phyloP scores from a whole-genome alignment of 2,329 filamentous ascomycete genomes.

The Sporothrix schenckii region DNA sequence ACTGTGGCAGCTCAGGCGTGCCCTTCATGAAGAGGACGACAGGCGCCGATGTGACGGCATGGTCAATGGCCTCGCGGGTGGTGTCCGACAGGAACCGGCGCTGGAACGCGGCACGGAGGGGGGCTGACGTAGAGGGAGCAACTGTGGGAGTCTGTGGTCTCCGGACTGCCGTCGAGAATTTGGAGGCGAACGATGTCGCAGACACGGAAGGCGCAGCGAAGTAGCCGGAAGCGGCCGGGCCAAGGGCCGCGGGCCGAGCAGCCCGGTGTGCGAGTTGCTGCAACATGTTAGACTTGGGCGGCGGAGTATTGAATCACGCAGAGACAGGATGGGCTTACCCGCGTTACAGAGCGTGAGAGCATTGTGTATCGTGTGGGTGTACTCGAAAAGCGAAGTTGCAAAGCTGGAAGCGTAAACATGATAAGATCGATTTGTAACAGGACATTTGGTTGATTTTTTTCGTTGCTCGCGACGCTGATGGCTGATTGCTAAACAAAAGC shows the following conservation, averaged over 20 bases:
- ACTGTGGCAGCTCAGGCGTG: slow-evolving; percentile 79
- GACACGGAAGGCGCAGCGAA: not conserved
- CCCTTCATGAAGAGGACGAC: slow-evolving; percentile 97
- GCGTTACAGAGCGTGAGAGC: slow-evolving; percentile 33
- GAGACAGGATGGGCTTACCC: slow-evolving; percentile 19
- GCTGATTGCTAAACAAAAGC: slow-evolving; percentile 18
- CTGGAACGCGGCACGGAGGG: not conserved
- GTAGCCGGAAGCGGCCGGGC: slow-evolving; percentile 7
- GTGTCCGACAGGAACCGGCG: slow-evolving; percentile 65
- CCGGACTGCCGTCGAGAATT: slow-evolving; percentile 22
- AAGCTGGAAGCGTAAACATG: not conserved
- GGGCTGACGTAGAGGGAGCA: not conserved
- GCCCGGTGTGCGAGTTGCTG: slow-evolving; percentile 32
- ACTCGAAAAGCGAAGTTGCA: not conserved
- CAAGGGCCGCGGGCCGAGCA: slow-evolving; percentile 15
- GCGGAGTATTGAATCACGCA: not conserved
- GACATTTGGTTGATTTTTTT: slow-evolving; percentile 1
- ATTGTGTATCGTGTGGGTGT: slow-evolving; percentile 26
- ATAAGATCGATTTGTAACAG: slow-evolving; percentile 24
- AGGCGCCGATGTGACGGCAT: slow-evolving; percentile 81
- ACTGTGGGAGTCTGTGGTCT: not conserved
- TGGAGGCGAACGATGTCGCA: slow-evolving; percentile 3
- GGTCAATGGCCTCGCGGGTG: slow-evolving; percentile 82
- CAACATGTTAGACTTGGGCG: not conserved
- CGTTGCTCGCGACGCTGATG: not conserved